These are phyloP conservation scores for Verticillium klebahnii DNA, from an alignment of 2,329 filamentous ascomycete genomes.

Conservation along the genomic window DNA sequence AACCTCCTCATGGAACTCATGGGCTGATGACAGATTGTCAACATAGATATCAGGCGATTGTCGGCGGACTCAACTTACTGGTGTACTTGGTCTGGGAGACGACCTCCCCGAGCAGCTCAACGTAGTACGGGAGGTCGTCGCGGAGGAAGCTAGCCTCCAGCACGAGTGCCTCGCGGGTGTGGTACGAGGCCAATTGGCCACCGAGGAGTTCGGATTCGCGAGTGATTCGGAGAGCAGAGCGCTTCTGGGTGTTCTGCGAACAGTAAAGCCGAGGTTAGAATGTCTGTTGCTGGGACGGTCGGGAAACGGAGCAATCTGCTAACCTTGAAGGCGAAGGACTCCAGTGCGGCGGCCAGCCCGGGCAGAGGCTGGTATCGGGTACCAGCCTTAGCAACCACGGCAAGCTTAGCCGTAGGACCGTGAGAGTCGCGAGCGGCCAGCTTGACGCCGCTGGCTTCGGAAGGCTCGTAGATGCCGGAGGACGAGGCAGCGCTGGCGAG, in stretches of 20 bases:
- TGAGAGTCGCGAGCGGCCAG: slow-evolving; percentile 85
- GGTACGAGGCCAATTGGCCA: slow-evolving; percentile 79
- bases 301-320: slow-evolving; percentile 13
- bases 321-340: slow-evolving; percentile 98
- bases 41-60: neutral
- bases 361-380: slow-evolving; percentile 88
- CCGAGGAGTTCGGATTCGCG: slow-evolving; percentile 95
- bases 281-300: neutral
- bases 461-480: slow-evolving; percentile 81
- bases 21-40: slow-evolving; percentile 46
- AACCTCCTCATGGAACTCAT: slow-evolving; percentile 89
- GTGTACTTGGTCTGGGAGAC: slow-evolving; percentile 83
- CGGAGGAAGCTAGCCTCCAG: slow-evolving; percentile 92
- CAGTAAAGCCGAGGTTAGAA: slow-evolving; percentile 4
- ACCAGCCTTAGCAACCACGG: slow-evolving; percentile 89
- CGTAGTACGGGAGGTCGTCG: slow-evolving; percentile 94
- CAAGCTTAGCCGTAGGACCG: slow-evolving; percentile 85
- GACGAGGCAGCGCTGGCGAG: slow-evolving; percentile 57
- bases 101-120: slow-evolving; percentile 91
- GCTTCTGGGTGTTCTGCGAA: slow-evolving; percentile 73
- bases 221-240: slow-evolving; percentile 87
- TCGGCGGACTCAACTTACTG: slow-evolving; percentile 43
- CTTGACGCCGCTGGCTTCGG: slow-evolving; percentile 85
- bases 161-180: slow-evolving; percentile 90
- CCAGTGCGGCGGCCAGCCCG: slow-evolving; percentile 82